Evolutionary conservation across 306 rosid species (phyloP).

Genomic region (Quercus cerris): DNA sequence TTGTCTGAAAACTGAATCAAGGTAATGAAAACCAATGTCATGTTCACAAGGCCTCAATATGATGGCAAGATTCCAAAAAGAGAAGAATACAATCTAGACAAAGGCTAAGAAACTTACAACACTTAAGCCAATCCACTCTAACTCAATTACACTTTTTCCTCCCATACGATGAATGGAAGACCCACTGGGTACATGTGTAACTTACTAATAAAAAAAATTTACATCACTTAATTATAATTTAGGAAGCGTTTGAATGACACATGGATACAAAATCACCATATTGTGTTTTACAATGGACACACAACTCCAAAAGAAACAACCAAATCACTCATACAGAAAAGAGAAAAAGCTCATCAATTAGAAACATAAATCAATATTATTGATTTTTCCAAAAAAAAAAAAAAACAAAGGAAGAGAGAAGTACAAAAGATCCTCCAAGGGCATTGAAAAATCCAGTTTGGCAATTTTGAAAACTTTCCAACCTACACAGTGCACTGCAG

Average conservation of each 20-base stretch:
- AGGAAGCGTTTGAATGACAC: not conserved
- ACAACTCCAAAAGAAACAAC: not conserved
- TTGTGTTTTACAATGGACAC: not conserved
- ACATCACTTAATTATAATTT: not conserved
- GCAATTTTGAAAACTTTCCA: too few species aligned
- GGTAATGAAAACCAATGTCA: conserved; percentile 21
- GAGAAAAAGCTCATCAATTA: not conserved
- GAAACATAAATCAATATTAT: too few species aligned
- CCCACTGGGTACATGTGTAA: too few species aligned
- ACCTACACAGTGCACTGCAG: too few species aligned
- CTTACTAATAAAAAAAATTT: not conserved
- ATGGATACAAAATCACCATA: not conserved
- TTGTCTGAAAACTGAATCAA: conserved; percentile 53
- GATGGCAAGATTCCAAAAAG: not conserved
- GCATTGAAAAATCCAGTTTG: not conserved
- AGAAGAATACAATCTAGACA: not conserved
- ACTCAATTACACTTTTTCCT: too few species aligned
- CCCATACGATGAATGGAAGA: too few species aligned
- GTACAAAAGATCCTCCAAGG: not conserved
- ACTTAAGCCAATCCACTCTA: not conserved
- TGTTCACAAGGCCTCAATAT: conserved; percentile 2
- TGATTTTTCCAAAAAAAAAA: not conserved
- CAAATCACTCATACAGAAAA: not conserved
- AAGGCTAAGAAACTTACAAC: not conserved
- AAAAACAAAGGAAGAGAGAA: not conserved